Base-by-base conservation (phyloP, 495 filamentous ascomycete genomes). In the Penicillium cosmopolitanum region DNA sequence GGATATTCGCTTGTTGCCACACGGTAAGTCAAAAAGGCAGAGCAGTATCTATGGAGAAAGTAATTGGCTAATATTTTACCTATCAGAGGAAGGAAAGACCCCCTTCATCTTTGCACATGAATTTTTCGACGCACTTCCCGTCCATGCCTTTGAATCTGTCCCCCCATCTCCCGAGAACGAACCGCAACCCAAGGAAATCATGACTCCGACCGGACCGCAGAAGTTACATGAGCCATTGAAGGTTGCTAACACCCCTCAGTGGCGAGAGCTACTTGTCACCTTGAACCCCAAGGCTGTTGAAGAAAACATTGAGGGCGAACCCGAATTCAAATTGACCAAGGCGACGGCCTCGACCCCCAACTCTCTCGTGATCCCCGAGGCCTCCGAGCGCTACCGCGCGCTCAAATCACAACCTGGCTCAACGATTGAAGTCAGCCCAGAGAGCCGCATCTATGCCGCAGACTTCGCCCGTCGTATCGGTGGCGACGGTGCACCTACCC, bases 41-140 rank as follows among this genome's bases (percentile, higher is more conserved):
- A 4, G 18, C 33, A 16, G 44, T 34, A 21, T 12, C 47, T 23
- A 18, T 31, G 28, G 28, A 8, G 8, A 31, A 8, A 5, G 10
- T 0, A 16, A 15, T 47, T 16, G 18, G 35, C 34, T 51, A 34
- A 51, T 13, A 42, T 42, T 36, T 21, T 35, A 19, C 44, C 9
- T 63, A 50, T 13, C 50, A 69, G 73, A 68, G 80, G 66, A 73
- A 79, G 58, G 78, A 60, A 92, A 91, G 64, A 90, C 87, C 15
- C 93, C 95, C 1, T 95, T 97, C 74, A 95, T 98, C 51, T 83
- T 97, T 36, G 95, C 94, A 11, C 95, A 98, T 70, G 95, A 98
- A 70, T 97, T 98, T 80, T 98, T 98, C 74, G 95, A 98, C 67
- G 95, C 95, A n/a, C 89, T 98, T 6, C 95, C 95, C 38, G 96